Conservation (phyloP, 2,329 filamentous ascomycete species). For the Clonostachys byssicola region DNA sequence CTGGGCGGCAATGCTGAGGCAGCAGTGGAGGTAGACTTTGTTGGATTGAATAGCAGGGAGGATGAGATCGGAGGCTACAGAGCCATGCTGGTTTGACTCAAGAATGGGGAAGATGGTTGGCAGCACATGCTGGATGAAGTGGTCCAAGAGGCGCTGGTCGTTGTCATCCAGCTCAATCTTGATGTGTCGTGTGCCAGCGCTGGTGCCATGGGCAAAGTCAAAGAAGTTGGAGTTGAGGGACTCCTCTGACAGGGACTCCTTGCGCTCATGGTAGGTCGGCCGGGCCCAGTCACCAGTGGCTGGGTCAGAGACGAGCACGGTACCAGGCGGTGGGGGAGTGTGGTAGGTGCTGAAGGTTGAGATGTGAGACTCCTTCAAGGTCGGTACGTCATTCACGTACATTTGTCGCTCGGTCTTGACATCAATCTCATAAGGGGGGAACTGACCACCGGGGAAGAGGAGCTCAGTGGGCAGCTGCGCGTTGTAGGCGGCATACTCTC, state of each 20-base stretch:
- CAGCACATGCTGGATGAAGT: conserved; percentile 86
- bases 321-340: conserved; percentile 68
- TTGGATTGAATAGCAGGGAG: conserved; percentile 86
- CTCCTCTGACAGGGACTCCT: conserved; percentile 65
- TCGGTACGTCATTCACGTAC: conserved; percentile 86
- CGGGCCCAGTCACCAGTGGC: conserved; percentile 59
- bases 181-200: conserved; percentile 60
- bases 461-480: conserved; percentile 59
- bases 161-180: conserved; percentile 81
- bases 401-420: conserved; percentile 94
- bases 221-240: conserved; percentile 75
- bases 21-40: conserved; percentile 92
- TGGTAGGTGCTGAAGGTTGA: conserved; percentile 93
- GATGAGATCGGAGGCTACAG: conserved; percentile 75
- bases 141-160: conserved; percentile 81
- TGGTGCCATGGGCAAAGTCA: conserved; percentile 67
- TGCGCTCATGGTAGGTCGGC: conserved; percentile 28
- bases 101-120: conserved; percentile 89
- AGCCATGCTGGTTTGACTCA: conserved; percentile 84
- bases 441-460: conserved; percentile 43
- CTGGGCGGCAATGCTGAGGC: conserved; percentile 86
- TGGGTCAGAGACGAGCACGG: conserved; percentile 59
- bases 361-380: conserved; percentile 78
- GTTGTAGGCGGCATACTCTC: conserved; percentile 56
- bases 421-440: conserved; percentile 85